Conservation (phyloP, 331 rosid species). For the Stylosanthes scabra region DNA sequence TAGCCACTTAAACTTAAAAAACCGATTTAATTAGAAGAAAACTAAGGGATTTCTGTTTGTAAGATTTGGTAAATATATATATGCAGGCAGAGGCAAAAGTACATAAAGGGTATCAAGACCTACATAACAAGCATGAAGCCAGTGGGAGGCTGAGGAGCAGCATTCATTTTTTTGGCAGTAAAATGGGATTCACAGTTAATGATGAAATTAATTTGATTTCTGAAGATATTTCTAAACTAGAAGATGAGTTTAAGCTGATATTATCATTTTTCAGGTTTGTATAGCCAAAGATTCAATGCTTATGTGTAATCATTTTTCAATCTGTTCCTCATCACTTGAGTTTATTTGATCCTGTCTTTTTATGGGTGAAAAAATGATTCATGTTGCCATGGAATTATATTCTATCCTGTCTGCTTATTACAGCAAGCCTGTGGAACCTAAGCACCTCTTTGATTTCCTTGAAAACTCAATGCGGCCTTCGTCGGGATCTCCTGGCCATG, state of each 20-base stretch:
- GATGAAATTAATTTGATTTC: constrained; percentile 79
- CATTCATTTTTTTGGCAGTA: constrained; percentile 77
- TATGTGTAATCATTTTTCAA: background rate
- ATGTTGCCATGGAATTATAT: constrained; percentile 20
- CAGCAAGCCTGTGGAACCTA: constrained; percentile 99
- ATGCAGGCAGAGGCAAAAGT: constrained; percentile 82
- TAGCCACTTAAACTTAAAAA: background rate
- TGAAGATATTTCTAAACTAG: constrained; percentile 88
- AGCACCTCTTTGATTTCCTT: constrained; percentile 94
- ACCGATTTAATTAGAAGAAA: background rate
- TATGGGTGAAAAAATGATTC: background rate
- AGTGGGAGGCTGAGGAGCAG: constrained; percentile 78
- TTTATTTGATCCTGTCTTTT: background rate
- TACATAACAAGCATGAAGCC: constrained; percentile 90
- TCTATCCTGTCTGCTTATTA: constrained; percentile 40
- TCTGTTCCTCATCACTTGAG: constrained; percentile 15
- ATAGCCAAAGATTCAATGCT: constrained; percentile 20
- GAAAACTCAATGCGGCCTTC: constrained; percentile 92
- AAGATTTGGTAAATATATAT: too few relatives aligned
- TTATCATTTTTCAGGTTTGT: constrained; percentile 81
- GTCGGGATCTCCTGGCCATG: constrained; percentile 87
- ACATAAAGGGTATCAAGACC: constrained; percentile 87
- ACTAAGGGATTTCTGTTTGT: constrained; percentile 1
- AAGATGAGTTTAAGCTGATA: constrained; percentile 85
- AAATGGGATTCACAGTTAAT: constrained; percentile 69